Base-by-base conservation (phyloP, 139 green algal species). In the Chlamydomonas sp. region DNA sequence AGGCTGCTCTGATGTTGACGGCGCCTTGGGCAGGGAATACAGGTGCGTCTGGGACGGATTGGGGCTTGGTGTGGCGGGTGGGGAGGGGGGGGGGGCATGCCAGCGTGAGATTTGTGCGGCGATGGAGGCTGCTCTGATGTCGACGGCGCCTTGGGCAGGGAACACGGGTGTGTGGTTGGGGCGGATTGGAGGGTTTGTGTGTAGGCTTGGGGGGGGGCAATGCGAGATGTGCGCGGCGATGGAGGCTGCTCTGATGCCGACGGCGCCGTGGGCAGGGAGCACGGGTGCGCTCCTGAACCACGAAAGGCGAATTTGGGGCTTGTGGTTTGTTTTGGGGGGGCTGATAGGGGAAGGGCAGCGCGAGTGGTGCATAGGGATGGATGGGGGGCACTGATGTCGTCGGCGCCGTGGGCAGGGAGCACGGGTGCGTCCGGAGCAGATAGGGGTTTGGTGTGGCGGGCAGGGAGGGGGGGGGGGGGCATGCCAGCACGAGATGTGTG, bases 361-460 rank as follows among this genome's bases (percentile, higher is more conserved):
- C 26, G 78, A 83, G 49, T 67, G 72, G n/a, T 81, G 70, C 34
- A 76, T 68, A 24, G 72, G 74, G 33, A 83, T 89, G 69, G 73
- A 71, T 3, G n/a, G n/a, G 31, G 63, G 5, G 81, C 83, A 3
- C 74, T 93, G 30, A 48, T 43, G 0, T n/a, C n/a, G 70, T 48
- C 79, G 35, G 72, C 72, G 16, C 80, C 72, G 66, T 78, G 63
- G 74, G 63, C 70, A 54, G 54, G 48, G 1, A 49, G 48, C n/a
- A n/a, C n/a, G n/a, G n/a, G n/a, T n/a, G n/a, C n/a, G n/a, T n/a
- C n/a, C n/a, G n/a, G 29, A 68, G 69, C 4, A 86, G 87, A 13
- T 85, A 92, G 39, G 69, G 89, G 4, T 85, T 83, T 22, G 85
- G 85, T 33, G 76, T 94, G 67, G 67, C 86, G 57, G 83, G 79